phyloP scores from a whole-genome alignment of 306 rosid genomes.

The Luffa aegyptiaca region DNA sequence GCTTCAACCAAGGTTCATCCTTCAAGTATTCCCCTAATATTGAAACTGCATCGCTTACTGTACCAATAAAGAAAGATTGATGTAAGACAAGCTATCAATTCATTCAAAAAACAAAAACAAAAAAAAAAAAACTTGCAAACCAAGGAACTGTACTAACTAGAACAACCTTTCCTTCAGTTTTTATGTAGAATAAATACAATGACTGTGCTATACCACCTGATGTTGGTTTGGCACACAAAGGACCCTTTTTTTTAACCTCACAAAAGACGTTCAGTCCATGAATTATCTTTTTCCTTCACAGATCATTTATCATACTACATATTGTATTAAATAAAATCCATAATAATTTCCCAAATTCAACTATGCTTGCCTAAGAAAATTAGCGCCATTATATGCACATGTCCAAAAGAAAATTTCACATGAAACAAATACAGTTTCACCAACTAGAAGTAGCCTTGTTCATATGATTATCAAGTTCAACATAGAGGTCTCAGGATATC shows the following conservation, averaged over 20 bases:
- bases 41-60: constrained; percentile 81
- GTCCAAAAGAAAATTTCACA: background rate
- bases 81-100: background rate
- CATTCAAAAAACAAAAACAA: background rate
- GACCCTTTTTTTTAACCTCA: background rate
- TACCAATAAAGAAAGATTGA: constrained; percentile 26
- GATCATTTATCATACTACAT: background rate
- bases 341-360: background rate
- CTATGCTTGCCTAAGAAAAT: background rate
- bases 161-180: background rate
- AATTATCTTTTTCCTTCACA: background rate
- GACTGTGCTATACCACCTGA: background rate
- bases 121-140: background rate
- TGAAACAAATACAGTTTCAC: background rate
- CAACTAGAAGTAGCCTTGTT: background rate
- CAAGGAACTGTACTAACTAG: background rate
- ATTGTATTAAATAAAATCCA: background rate
- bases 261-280: background rate
- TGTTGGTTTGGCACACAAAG: background rate
- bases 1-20: constrained; percentile 81
- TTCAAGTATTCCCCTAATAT: constrained; percentile 78
- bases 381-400: background rate
- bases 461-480: background rate
- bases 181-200: background rate
- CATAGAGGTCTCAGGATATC: background rate